Evolutionary conservation across 1,284 basidiomycete genomes (phyloP), one percentile per base, ranked within the genome.

Genomic region (Ustilago lituana): DNA sequence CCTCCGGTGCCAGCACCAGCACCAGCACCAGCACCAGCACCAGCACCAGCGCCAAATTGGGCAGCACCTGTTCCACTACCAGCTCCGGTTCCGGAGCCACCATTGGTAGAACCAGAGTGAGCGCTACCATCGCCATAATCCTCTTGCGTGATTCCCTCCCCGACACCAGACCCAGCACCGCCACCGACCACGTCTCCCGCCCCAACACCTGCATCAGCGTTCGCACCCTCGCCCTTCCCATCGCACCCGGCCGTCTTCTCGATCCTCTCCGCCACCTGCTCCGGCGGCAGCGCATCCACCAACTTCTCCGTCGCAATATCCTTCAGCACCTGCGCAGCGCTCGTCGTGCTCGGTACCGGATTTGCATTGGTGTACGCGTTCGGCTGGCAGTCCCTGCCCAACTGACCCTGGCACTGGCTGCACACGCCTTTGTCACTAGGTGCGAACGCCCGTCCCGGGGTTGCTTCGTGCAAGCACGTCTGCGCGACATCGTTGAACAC

Each of bases 401-500:
- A 24, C 8, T 29, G 6, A 4, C 44, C 44, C 12, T 46, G 22
- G 45, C 66, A 69, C 33, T 63, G 60, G 1, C 8, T 17, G 27
- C 65, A 57, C 7, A 64, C 56, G 3, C 44, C 43, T 8, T 36
- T 27, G 36, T 56, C 52, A 22, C 39, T 33, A 4, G 66, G 66
- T 1, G 66, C 60, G 11, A 69, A 69, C 2, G 60, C 52, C 11
- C 49, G 19, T 6, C 66, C 66, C 0, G 66, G 60, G 3, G 14
- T 32, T 12, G 22, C 33, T 26, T 64, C 56, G 49, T 63, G 60
- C 31, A 65, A n/a, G 19, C 52, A 54, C 2, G 67, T 61, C 39
- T 70, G 50, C 0, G 57, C 53, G 5, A 72, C 48, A 17, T 72
- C 36, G 22, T 39, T 52, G 23, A 73, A 73, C 3, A 73, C 57